Base-by-base conservation (phyloP, 2,329 filamentous ascomycete species). In the Orbilia ellipsospora region DNA sequence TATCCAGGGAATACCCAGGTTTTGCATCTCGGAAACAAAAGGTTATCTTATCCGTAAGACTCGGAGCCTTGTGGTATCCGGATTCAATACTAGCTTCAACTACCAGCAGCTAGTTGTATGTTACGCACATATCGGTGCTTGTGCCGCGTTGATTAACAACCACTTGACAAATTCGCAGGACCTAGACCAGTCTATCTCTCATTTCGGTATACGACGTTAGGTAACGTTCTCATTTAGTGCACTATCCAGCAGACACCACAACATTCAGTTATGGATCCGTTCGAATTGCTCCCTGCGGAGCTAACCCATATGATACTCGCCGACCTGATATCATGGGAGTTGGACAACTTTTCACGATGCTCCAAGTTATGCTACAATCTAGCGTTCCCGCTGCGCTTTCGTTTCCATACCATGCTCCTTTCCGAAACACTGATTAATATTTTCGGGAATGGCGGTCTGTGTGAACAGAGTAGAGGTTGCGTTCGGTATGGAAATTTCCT, bases 341-440 rank as follows among this genome's bases (percentile, higher is more conserved):
- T 10, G 51, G 23, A 13, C 23, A 23, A 23, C 12, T 55, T 55
- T 55, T 28, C 52, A 36, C 20, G 13, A 55, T 55, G 52, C 26
- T 55, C 52, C 8, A 28, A 20, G 52, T 55, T 36, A 4, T 55
- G 52, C 26, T 55, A 55, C 26, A 55, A 36, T 8, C 52, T 55
- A 8, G 26, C 52, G 23, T 13, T 36, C 8, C 52, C 23, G 12
- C 12, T 52, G n/a, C 50, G 50, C 20, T 26, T 18, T 13, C 4
- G 20, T 20, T 52, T 2, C 5, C 50, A 26, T 8, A 28, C 20
- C 3, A 13, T 55, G 4, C 10, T n/a, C 6, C 13, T 55, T 15
- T 31, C 4, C 12, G 12, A n/a, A 7, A 15, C 6, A 6, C 2
- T 28, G 12, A 18, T 55, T 55, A 5, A 8, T 28, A 36, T 55